Evolutionary conservation across 768 basidiomycete species (phyloP).

Genomic region (Hygrocybe punicea): DNA sequence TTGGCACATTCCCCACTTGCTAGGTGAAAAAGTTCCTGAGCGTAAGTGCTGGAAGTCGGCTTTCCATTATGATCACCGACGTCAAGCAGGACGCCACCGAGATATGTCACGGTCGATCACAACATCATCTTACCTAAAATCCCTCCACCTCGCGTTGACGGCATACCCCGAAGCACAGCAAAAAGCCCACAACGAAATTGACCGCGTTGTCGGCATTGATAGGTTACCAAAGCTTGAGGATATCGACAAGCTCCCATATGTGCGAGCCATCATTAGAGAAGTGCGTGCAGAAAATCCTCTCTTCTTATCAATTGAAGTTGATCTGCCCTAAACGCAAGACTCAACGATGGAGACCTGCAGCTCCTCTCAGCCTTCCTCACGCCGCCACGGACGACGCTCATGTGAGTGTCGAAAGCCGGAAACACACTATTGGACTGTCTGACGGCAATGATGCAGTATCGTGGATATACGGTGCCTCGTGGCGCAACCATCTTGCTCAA

Average conservation of each 20-base stretch:
- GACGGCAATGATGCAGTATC: slow-evolving; percentile 8
- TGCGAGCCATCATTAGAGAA: neutral
- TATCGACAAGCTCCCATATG: neutral
- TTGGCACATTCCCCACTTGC: too few species aligned
- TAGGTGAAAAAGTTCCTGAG: too few species aligned
- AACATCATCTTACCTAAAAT: neutral
- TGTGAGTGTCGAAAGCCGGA: neutral
- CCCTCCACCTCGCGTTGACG: neutral
- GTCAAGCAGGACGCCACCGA: too few species aligned
- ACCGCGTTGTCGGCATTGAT: slow-evolving; percentile 3
- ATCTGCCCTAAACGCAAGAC: slow-evolving; percentile 1
- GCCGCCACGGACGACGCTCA: slow-evolving; percentile 7
- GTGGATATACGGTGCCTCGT: slow-evolving; percentile 10
- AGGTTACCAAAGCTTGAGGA: slow-evolving; percentile 2
- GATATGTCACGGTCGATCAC: slow-evolving; percentile 9
- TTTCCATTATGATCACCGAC: neutral
- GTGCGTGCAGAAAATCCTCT: slow-evolving; percentile 12
- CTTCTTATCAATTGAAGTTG: slow-evolving; percentile 20
- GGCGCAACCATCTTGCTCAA: slow-evolving; percentile 14
- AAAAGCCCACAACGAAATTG: slow-evolving; percentile 5
- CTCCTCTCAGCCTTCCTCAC: slow-evolving; percentile 20
- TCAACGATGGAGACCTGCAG: slow-evolving; percentile 19
- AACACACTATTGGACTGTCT: neutral
- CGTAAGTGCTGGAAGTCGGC: neutral
- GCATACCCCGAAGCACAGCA: neutral